phyloP scores from a whole-genome alignment of 345 rosid species.

The Aquilaria malaccensis region DNA sequence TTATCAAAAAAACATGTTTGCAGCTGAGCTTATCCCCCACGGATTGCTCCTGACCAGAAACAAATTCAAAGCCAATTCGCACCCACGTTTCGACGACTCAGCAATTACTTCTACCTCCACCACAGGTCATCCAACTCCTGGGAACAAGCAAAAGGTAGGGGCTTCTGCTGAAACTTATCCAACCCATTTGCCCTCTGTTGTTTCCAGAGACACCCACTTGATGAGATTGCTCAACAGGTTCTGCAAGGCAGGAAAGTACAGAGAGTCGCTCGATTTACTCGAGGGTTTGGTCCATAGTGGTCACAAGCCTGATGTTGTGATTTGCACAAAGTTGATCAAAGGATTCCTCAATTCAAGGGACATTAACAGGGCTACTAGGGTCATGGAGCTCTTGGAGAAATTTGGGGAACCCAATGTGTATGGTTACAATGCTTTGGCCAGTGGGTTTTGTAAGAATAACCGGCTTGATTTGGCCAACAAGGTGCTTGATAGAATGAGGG shows the following conservation, averaged over 20 bases:
- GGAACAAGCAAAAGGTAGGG: conserved; percentile 11
- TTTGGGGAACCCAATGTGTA: conserved; percentile 70
- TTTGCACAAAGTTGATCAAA: conserved; percentile 78
- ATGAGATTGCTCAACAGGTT: conserved; percentile 50
- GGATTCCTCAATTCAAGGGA: conserved; percentile 53
- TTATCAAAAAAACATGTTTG: conserved; percentile 5
- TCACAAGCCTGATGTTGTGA: conserved; percentile 55
- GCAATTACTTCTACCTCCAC: conserved; percentile 17
- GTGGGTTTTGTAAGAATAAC: conserved; percentile 74
- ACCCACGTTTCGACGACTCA: conserved; percentile 12
- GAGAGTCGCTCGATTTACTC: conserved; percentile 63
- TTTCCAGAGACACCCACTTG: too few species aligned
- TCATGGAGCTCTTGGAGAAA: conserved; percentile 69
- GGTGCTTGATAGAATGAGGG: conserved; percentile 64
- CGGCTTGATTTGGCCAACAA: conserved; percentile 48
- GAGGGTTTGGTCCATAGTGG: conserved; percentile 60
- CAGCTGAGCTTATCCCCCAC: conserved; percentile 26
- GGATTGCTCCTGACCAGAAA: conserved; percentile 18
- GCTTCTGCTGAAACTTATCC: conserved; percentile 34
- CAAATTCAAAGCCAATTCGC: conserved; percentile 25
- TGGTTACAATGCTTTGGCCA: conserved; percentile 73
- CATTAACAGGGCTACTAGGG: conserved; percentile 50
- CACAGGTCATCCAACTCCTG: conserved; percentile 6
- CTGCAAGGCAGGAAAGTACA: conserved; percentile 49
- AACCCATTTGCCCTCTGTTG: conserved; percentile 34